Base-by-base conservation (phyloP, 257 asterid species). In the Leptodermis oblonga region DNA sequence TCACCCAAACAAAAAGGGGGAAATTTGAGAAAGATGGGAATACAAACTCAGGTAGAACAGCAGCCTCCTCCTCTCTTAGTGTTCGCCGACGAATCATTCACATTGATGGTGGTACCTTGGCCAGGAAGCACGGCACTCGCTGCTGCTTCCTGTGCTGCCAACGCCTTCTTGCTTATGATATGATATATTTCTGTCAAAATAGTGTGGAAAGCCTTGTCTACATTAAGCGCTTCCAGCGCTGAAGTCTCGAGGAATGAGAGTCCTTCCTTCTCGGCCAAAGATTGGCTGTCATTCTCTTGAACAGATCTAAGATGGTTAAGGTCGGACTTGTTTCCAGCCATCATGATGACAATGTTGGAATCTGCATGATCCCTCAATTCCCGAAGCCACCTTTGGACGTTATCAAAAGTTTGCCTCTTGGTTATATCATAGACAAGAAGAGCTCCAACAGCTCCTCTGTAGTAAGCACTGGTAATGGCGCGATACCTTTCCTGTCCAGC, bases 401-500 rank as follows among this genome's bases (percentile, higher is more conserved):
- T 87, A 64, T 87, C 94, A 59, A 87, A 89, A 26, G 96, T 89
- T 74, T 89, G 93, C 82, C 78, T 85, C 78, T 89, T 89, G 13
- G 96, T 89, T 67, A 89, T 87, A 82, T 87, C 94, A 37, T 85
- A 87, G 48, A 89, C 92, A 58, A 89, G 94, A 66, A 89, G 88
- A 34, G 96, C 94, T 17, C 96, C 96, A 7, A 87, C 94, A 45
- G 94, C 92, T 69, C 96, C 94, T 85, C 96, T 82, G 76, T 89
- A 89, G 78, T 87, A 89, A 49, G 96, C 96, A 68, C 96, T 87
- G 39, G 94, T 87, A 49, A 89, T 89, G 5, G 96, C 96, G 26
- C 94, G 84, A 54, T 89, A 89, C 81, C 96, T 82, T 81, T 89
- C 96, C 70, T 89, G 96, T 43, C 93, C 96, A 25, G 96, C 96